Percentiles rank a stretch among this genome's conserved stretches.
Conservation (phyloP, 2,329 filamentous ascomycete genomes). For the Colletotrichum brevisporum region DNA sequence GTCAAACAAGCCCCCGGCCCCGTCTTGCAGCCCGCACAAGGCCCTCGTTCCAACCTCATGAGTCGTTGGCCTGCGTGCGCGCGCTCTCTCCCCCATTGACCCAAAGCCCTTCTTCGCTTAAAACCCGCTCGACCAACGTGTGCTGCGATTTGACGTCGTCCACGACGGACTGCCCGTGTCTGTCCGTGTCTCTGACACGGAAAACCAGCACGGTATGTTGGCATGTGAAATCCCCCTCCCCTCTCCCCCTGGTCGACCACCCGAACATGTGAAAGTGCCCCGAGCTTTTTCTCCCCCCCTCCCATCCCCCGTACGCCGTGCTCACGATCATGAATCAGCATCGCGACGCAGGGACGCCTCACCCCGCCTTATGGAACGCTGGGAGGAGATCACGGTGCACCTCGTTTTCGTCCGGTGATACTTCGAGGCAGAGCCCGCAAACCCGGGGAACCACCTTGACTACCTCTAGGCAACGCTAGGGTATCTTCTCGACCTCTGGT, state of each 20-base stretch:
- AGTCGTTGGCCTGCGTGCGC: not conserved
- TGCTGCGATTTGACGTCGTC: constrained; percentile 12
- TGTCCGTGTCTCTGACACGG: too few species aligned
- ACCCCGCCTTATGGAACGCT: not conserved
- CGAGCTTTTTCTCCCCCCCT: not conserved
- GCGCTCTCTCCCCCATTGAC: too few species aligned
- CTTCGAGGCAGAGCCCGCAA: too few species aligned
- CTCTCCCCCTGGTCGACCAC: not conserved
- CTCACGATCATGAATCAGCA: constrained; percentile 13
- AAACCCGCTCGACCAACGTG: constrained; percentile 7
- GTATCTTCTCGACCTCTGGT: too few species aligned
- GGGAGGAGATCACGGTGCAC: not conserved
- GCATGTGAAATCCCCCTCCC: not conserved
- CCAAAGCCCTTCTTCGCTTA: not conserved
- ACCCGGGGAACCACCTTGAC: too few species aligned
- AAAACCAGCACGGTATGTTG: not conserved
- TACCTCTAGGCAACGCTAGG: too few species aligned
- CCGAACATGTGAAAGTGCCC: constrained; percentile 23
- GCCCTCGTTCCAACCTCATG: constrained; percentile 10
- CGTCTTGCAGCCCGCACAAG: not conserved
- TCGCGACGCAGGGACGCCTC: constrained; percentile 17
- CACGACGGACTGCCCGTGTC: not conserved
- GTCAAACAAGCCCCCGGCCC: constrained; percentile 5
- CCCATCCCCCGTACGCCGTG: not conserved
- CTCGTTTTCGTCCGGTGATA: constrained; percentile 8